Conservation (phyloP, 2,329 filamentous ascomycete genomes). For the Juglanconis oblonga region DNA sequence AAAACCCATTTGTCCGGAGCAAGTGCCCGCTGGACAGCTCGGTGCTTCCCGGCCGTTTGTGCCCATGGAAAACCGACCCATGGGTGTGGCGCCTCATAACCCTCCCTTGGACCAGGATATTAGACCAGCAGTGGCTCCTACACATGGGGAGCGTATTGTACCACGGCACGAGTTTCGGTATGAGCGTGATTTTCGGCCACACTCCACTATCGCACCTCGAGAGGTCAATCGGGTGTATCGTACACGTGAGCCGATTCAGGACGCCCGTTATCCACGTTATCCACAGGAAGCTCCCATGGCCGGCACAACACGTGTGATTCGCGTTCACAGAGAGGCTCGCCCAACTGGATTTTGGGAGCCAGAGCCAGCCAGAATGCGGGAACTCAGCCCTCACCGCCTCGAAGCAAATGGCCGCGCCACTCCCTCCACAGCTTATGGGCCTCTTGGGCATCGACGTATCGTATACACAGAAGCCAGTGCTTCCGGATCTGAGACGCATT, state of each 20-base stretch:
- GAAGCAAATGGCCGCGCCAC: background rate
- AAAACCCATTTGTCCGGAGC: slow-evolving; percentile 12
- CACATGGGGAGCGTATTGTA: background rate
- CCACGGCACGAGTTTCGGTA: slow-evolving; percentile 1
- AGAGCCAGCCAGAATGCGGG: slow-evolving; percentile 5
- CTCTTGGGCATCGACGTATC: slow-evolving; percentile 1
- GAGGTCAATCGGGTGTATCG: slow-evolving; percentile 11
- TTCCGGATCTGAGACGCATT: background rate
- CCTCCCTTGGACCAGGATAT: background rate
- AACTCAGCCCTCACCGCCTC: slow-evolving; percentile 8
- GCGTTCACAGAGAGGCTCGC: slow-evolving; percentile 7
- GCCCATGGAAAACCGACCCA: background rate
- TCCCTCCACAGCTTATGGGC: background rate
- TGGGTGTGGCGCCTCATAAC: slow-evolving; percentile 2
- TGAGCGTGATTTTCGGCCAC: slow-evolving; percentile 1
- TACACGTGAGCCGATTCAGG: slow-evolving; percentile 11
- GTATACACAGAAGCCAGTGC: slow-evolving; percentile 13
- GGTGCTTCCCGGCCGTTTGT: background rate
- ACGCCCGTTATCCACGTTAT: background rate
- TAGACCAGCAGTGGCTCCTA: background rate
- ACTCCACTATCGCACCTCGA: background rate
- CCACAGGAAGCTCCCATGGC: background rate
- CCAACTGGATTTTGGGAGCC: background rate
- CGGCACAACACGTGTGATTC: slow-evolving; percentile 10
- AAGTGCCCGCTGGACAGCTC: slow-evolving; percentile 18